These are phyloP conservation scores for Elasticomyces elasticus DNA, from an alignment of 495 filamentous ascomycete genomes.

Conservation along the genomic window DNA sequence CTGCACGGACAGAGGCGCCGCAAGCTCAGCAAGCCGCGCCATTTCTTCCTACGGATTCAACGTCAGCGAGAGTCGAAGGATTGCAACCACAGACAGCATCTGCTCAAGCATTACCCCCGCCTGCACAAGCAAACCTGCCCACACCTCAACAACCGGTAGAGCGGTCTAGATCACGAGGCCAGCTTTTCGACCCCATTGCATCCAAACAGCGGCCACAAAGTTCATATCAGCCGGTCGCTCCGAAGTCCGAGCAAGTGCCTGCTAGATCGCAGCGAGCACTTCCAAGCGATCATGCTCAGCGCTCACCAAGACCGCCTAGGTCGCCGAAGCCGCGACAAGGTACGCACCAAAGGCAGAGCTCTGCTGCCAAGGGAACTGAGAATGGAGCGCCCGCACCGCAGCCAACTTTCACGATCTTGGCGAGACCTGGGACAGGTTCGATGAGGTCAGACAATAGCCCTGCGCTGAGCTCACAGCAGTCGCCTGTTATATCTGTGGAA, in stretches of 20 bases:
- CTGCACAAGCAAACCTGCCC: background rate
- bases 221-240: background rate
- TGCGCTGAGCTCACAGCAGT: slow-evolving; percentile 32
- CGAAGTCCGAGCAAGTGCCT: background rate
- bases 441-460: too few species aligned
- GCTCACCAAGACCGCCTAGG: background rate
- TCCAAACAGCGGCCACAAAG: background rate
- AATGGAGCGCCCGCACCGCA: slow-evolving; percentile 1
- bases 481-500: slow-evolving; percentile 7
- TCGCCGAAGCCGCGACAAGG: slow-evolving; percentile 7
- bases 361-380: background rate
- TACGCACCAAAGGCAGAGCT: background rate
- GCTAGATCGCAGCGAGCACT: too few species aligned
- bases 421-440: slow-evolving; percentile 36
- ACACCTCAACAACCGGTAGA: background rate
- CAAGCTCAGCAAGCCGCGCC: background rate
- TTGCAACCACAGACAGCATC: too few species aligned
- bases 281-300: background rate
- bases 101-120: background rate
- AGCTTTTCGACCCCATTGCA: background rate
- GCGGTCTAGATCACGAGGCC: background rate
- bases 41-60: background rate
- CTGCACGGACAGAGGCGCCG: background rate
- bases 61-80: too few species aligned
- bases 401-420: slow-evolving; percentile 37